Conservation (phyloP, 2,329 filamentous ascomycete genomes). For the Fusarium falciforme region DNA sequence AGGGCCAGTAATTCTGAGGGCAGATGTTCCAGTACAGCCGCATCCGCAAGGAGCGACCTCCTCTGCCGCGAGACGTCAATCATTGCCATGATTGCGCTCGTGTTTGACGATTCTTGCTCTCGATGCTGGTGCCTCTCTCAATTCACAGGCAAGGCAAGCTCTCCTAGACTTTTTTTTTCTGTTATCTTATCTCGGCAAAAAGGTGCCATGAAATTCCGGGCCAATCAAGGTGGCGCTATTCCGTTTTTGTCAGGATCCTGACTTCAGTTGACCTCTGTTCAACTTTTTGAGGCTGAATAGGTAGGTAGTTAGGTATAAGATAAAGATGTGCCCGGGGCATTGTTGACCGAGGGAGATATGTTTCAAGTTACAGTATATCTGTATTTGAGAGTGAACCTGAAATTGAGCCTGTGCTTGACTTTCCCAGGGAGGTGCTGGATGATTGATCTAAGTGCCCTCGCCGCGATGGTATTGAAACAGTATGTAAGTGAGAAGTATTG, state of each 20-base stretch:
- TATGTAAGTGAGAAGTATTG: background rate
- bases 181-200: slow-evolving; percentile 46
- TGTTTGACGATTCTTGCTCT: slow-evolving; percentile 43
- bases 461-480: background rate
- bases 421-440: too few species aligned
- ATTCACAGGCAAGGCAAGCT: slow-evolving; percentile 35
- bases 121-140: slow-evolving; percentile 42
- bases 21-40: slow-evolving; percentile 67
- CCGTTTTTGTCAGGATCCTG: slow-evolving; percentile 17
- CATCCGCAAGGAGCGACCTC: slow-evolving; percentile 66
- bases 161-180: slow-evolving; percentile 53
- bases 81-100: slow-evolving; percentile 62
- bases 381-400: too few species aligned
- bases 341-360: too few species aligned
- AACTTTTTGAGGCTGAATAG: too few species aligned
- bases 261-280: background rate
- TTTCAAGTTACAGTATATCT: too few species aligned
- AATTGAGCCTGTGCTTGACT: too few species aligned
- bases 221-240: slow-evolving; percentile 46
- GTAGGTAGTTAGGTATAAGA: too few species aligned
- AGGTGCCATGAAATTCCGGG: slow-evolving; percentile 52
- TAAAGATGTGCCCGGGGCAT: too few species aligned
- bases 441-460: too few species aligned
- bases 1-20: slow-evolving; percentile 77
- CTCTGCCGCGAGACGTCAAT: slow-evolving; percentile 67